Percentiles rank a stretch among this genome's conserved stretches.
Evolutionary conservation across 2,329 filamentous ascomycete genomes (phyloP).

Genomic region (Alternaria consortialis): DNA sequence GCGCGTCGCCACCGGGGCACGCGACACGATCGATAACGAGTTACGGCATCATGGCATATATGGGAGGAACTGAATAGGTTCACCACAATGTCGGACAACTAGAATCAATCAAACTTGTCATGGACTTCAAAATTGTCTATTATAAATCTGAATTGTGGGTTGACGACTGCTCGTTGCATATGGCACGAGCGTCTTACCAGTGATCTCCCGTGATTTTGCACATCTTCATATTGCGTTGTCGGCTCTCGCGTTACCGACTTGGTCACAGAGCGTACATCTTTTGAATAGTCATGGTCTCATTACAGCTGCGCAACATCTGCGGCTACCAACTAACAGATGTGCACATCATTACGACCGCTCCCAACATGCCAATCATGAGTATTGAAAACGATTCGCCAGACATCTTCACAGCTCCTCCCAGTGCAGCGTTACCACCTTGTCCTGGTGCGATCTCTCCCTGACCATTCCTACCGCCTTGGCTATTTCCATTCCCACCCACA

Average conservation of each 20-base stretch:
- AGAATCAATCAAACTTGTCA: constrained; percentile 39
- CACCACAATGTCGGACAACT: constrained; percentile 36
- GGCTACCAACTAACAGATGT: constrained; percentile 20
- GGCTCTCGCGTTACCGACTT: neutral
- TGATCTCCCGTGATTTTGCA: neutral
- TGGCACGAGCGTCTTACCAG: neutral
- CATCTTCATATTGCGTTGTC: neutral
- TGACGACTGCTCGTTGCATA: neutral
- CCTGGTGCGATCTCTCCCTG: constrained; percentile 21
- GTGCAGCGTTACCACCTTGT: constrained; percentile 2
- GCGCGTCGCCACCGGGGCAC: constrained; percentile 24
- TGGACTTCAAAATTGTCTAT: constrained; percentile 18
- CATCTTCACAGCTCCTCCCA: constrained; percentile 22
- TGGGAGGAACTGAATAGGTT: constrained; percentile 35
- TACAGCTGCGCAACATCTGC: neutral
- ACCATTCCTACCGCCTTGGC: constrained; percentile 9
- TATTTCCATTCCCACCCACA: neutral
- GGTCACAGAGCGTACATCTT: neutral
- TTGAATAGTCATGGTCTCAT: neutral
- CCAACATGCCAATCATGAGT: constrained; percentile 23
- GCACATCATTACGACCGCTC: constrained; percentile 17
- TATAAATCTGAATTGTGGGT: neutral
- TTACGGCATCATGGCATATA: constrained; percentile 37
- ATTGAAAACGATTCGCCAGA: constrained; percentile 18
- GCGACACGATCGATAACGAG: constrained; percentile 34